A percentile compares a stretch with the other conserved stretches of the same genome.
phyloP scores from a whole-genome alignment of 805 yeast genomes.

The Zygoascus biomembranicola region DNA sequence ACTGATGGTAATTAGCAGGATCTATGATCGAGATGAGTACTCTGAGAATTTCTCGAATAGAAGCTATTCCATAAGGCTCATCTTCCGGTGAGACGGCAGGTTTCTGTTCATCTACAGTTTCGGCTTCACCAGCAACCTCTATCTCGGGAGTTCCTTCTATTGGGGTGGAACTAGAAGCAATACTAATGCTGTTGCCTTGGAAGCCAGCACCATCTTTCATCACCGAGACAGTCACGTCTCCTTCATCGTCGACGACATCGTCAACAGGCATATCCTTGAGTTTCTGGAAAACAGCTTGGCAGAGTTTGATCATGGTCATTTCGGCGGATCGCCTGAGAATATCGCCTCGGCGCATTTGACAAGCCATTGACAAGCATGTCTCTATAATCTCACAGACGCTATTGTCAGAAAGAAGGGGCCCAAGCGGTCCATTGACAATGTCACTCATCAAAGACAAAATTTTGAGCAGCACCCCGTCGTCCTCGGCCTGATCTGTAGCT shows the following conservation, averaged over 20 bases:
- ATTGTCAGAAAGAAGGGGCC: conserved; percentile 66
- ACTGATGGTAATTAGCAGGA: conserved; percentile 74
- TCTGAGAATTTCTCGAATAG: conserved; percentile 68
- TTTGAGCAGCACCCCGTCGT: conserved; percentile 81
- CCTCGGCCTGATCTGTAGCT: conserved; percentile 86
- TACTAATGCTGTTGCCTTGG: background rate
- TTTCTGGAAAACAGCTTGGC: conserved; percentile 58
- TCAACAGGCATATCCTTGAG: conserved; percentile 48
- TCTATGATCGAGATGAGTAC: conserved; percentile 72
- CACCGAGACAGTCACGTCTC: background rate
- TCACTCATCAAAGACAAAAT: conserved; percentile 68
- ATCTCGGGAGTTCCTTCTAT: conserved; percentile 6
- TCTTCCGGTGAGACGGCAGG: background rate
- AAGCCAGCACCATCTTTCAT: background rate
- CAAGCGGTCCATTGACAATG: conserved; percentile 56
- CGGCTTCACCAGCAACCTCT: background rate
- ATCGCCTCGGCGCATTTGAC: conserved; percentile 86
- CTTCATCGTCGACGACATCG: conserved; percentile 1
- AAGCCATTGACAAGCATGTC: conserved; percentile 84
- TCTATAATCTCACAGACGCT: conserved; percentile 82
- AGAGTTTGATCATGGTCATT: conserved; percentile 61
- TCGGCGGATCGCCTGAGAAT: conserved; percentile 86
- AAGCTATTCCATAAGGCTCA: conserved; percentile 57
- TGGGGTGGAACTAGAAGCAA: background rate
- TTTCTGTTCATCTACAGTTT: background rate